These are phyloP conservation scores for Suillus decipiens DNA, from an alignment of 768 basidiomycete species.

Conservation along the genomic window DNA sequence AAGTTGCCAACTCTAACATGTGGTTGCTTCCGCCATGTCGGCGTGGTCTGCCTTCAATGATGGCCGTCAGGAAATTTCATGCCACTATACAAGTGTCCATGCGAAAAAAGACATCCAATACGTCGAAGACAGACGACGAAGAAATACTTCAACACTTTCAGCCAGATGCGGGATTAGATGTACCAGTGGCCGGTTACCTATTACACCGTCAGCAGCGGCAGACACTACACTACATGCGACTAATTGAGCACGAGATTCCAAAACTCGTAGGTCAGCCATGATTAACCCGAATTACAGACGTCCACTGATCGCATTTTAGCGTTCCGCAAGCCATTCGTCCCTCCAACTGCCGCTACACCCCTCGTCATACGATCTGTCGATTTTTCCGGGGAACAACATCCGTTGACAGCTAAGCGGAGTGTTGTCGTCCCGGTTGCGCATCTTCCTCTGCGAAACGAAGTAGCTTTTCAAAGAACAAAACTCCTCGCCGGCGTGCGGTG, in stretches of 20 bases:
- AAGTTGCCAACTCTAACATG: conserved; percentile 20
- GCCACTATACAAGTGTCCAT: conserved; percentile 21
- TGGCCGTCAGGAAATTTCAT: conserved; percentile 25
- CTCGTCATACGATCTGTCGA: conserved; percentile 73
- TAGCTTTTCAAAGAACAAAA: conserved; percentile 81
- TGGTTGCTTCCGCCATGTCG: conserved; percentile 22
- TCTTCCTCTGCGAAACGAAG: conserved; percentile 64
- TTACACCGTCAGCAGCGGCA: conserved; percentile 75
- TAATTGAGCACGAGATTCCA: conserved; percentile 89
- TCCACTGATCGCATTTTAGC: conserved; percentile 46
- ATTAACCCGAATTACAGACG: conserved; percentile 7
- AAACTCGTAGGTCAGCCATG: conserved; percentile 72
- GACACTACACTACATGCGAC: conserved; percentile 72
- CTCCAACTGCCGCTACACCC: conserved; percentile 58
- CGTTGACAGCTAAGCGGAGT: conserved; percentile 66
- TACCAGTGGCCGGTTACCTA: conserved; percentile 69
- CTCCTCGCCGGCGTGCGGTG: conserved; percentile 88
- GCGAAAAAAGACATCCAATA: conserved; percentile 23
- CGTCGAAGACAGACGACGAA: conserved; percentile 43
- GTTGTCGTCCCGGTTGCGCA: conserved; percentile 74
- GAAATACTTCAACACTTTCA: conserved; percentile 40
- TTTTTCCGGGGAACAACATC: conserved; percentile 78
- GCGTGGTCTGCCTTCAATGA: conserved; percentile 13
- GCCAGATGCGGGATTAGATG: conserved; percentile 49
- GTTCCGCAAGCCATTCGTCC: conserved; percentile 78